These are phyloP conservation scores for Toxicodendron radicans DNA, from an alignment of 345 rosid species.

Conservation along the genomic window DNA sequence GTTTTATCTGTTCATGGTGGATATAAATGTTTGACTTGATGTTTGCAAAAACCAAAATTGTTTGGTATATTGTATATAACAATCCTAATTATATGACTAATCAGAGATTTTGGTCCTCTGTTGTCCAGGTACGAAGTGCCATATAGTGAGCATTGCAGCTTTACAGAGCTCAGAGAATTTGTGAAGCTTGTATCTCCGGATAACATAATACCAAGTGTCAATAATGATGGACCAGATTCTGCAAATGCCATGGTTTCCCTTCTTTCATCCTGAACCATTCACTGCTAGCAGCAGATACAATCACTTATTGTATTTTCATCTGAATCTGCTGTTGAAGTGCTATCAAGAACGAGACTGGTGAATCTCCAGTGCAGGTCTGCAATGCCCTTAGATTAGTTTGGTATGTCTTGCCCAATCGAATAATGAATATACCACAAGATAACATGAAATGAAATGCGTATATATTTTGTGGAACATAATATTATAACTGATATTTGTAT, in stretches of 20 bases:
- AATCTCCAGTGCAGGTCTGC: neutral
- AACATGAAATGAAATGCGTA: neutral
- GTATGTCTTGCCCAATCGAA: neutral
- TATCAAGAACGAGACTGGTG: neutral
- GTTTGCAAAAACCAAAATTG: neutral
- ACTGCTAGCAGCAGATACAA: neutral
- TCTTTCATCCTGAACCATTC: constrained; percentile 38
- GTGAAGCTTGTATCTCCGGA: constrained; percentile 71
- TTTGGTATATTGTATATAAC: neutral
- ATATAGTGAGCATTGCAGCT: constrained; percentile 92
- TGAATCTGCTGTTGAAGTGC: neutral
- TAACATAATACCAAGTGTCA: constrained; percentile 81
- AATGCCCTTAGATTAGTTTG: neutral
- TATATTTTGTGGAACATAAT: too few species aligned
- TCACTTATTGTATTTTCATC: neutral
- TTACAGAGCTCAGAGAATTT: constrained; percentile 77
- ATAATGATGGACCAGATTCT: constrained; percentile 76
- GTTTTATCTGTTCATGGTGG: neutral
- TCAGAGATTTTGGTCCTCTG: neutral
- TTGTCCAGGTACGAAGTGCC: constrained; percentile 87
- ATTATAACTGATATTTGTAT: too few species aligned
- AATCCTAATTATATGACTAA: neutral
- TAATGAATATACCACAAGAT: too few species aligned
- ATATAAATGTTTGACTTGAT: neutral
- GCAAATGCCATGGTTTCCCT: constrained; percentile 73